Evolutionary conservation across 2,329 filamentous ascomycete species (phyloP).

Genomic region (Hymenoscyphus infarciens): DNA sequence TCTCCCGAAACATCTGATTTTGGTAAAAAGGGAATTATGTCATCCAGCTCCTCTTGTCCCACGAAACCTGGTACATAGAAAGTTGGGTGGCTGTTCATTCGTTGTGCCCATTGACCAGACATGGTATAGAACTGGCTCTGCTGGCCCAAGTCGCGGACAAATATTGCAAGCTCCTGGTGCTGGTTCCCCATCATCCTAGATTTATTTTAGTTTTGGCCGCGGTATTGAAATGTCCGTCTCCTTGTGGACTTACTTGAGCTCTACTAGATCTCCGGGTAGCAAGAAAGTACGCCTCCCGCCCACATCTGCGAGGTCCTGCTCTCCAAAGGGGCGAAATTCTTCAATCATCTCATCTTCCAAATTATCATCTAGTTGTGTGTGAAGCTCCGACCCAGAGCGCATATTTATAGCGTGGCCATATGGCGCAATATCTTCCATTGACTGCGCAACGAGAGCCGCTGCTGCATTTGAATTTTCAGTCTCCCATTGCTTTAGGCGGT

Average conservation of each 20-base stretch:
- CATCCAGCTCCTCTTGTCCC: conserved; percentile 39
- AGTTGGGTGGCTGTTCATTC: conserved; percentile 33
- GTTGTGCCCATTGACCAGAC: conserved; percentile 46
- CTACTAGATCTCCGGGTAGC: conserved; percentile 35
- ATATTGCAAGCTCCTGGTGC: conserved; percentile 43
- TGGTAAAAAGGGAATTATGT: conserved; percentile 45
- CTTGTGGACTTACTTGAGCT: conserved; percentile 26
- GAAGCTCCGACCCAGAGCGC: neutral
- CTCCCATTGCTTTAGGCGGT: conserved; percentile 43
- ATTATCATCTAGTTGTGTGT: conserved; percentile 17
- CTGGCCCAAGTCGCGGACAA: conserved; percentile 40
- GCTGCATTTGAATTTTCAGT: conserved; percentile 33
- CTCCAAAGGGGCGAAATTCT: conserved; percentile 37
- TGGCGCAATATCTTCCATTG: neutral
- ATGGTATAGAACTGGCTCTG: conserved; percentile 48
- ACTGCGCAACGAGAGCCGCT: neutral
- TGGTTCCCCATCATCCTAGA: conserved; percentile 15
- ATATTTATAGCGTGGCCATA: neutral
- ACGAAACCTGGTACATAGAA: conserved; percentile 47
- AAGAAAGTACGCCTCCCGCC: conserved; percentile 32
- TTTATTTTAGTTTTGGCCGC: neutral
- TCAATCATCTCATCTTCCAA: conserved; percentile 28
- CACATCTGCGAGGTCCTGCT: conserved; percentile 48
- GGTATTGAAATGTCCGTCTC: neutral
- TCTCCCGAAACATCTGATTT: conserved; percentile 35